Conservation (phyloP, 805 yeast genomes). For the Candida boidinii region DNA sequence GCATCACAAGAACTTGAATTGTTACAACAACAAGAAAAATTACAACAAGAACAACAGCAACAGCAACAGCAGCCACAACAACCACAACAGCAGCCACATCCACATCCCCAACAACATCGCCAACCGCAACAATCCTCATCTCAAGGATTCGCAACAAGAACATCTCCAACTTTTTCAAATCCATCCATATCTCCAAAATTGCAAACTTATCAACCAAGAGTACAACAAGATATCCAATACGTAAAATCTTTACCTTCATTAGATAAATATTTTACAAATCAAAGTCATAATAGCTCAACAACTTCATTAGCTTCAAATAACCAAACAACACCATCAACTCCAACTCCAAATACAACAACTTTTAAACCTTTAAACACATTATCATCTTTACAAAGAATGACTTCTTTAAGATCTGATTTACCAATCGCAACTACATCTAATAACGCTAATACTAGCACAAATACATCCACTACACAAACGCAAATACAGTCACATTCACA, state of each 20-base stretch:
- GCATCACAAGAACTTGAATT: constrained; percentile 46
- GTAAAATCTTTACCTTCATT: constrained; percentile 47
- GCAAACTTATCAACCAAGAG: neutral
- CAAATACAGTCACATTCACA: constrained; percentile 12
- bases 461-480: constrained; percentile 9
- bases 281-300: constrained; percentile 30
- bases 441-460: too few relatives aligned
- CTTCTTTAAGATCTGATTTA: constrained; percentile 24
- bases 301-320: constrained; percentile 21
- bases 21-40: constrained; percentile 22
- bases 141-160: too few relatives aligned
- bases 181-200: neutral
- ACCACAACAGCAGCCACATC: too few relatives aligned
- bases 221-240: constrained; percentile 21
- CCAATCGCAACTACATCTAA: constrained; percentile 10
- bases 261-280: constrained; percentile 36
- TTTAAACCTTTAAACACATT: constrained; percentile 29
- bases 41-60: constrained; percentile 11
- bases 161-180: too few relatives aligned
- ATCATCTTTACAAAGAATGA: constrained; percentile 37
- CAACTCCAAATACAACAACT: constrained; percentile 25
- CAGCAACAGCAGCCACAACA: constrained; percentile 8
- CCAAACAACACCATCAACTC: constrained; percentile 17
- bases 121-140: constrained; percentile 1
- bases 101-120: constrained; percentile 12